phyloP scores from a whole-genome alignment of 2,329 filamentous ascomycete species.

The Colletotrichum echinochloae region DNA sequence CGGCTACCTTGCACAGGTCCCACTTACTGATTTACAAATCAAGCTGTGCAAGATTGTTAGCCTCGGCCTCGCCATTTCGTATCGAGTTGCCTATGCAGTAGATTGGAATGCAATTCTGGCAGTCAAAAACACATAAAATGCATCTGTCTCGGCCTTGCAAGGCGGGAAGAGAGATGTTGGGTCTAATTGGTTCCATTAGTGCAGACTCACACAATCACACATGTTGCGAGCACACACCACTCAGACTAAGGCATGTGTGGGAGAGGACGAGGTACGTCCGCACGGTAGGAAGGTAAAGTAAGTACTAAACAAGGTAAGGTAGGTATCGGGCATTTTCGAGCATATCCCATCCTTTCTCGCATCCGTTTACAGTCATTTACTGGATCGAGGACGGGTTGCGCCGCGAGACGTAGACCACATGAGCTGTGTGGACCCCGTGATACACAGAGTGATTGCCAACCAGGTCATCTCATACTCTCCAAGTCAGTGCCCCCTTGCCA shows the following conservation, averaged over 20 bases:
- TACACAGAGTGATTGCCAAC: not conserved
- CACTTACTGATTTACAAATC: too few species aligned
- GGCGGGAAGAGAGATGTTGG: not conserved
- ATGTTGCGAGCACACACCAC: too few species aligned
- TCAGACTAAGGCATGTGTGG: too few species aligned
- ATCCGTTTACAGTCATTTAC: not conserved
- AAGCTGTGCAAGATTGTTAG: not conserved
- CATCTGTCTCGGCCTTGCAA: not conserved
- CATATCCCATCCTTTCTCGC: not conserved
- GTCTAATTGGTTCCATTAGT: not conserved
- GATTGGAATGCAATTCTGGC: not conserved
- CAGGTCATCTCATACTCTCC: not conserved
- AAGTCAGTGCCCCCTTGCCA: not conserved
- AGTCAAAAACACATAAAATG: not conserved
- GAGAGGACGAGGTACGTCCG: too few species aligned
- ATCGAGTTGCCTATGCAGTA: not conserved
- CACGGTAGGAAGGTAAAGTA: not conserved
- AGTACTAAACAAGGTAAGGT: not conserved
- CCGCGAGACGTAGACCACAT: not conserved
- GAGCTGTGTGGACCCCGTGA: not conserved
- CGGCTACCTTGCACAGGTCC: not conserved
- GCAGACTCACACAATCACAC: not conserved
- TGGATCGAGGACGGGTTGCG: not conserved
- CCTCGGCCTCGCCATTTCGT: not conserved
- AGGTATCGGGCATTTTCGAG: not conserved